phyloP scores from a whole-genome alignment of 352 stramenopile species.

The Phytopythium ostracodes region DNA sequence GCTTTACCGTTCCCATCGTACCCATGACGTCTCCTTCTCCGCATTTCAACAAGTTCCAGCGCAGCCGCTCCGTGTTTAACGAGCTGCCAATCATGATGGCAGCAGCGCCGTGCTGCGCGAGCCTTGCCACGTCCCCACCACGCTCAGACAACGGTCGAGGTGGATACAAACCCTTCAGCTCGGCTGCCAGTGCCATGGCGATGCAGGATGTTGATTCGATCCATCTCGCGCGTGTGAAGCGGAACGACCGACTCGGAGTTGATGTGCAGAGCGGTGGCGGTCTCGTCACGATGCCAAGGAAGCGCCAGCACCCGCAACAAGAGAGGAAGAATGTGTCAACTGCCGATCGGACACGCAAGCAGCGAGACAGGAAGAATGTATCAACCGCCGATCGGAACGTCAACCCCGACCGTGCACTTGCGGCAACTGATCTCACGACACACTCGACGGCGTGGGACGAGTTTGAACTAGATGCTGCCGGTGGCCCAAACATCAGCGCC shows the following conservation, averaged over 20 bases:
- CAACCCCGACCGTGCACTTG: slow-evolving; percentile 2
- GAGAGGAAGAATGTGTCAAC: neutral
- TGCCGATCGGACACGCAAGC: neutral
- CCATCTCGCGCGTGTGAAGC: slow-evolving; percentile 1
- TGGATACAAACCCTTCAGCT: neutral
- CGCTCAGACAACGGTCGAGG: neutral
- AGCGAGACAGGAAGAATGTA: neutral
- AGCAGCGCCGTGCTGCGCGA: neutral
- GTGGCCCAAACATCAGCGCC: neutral
- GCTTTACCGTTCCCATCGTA: slow-evolving; percentile 13
- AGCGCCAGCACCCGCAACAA: neutral
- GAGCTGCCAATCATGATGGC: neutral
- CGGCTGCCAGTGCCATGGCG: neutral
- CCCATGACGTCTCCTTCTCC: slow-evolving; percentile 15
- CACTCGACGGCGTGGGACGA: slow-evolving; percentile 15
- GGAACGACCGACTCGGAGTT: neutral
- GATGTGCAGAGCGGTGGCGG: neutral
- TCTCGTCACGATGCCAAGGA: neutral
- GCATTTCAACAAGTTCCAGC: neutral
- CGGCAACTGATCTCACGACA: slow-evolving; percentile 13
- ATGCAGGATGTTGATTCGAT: slow-evolving; percentile 5
- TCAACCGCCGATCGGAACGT: neutral
- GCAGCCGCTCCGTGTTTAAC: slow-evolving; percentile 2
- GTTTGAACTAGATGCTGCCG: slow-evolving; percentile 8
- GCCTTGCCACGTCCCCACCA: neutral